Evolutionary conservation across 805 yeast species (phyloP).

Genomic region (Ogataea henricii): DNA sequence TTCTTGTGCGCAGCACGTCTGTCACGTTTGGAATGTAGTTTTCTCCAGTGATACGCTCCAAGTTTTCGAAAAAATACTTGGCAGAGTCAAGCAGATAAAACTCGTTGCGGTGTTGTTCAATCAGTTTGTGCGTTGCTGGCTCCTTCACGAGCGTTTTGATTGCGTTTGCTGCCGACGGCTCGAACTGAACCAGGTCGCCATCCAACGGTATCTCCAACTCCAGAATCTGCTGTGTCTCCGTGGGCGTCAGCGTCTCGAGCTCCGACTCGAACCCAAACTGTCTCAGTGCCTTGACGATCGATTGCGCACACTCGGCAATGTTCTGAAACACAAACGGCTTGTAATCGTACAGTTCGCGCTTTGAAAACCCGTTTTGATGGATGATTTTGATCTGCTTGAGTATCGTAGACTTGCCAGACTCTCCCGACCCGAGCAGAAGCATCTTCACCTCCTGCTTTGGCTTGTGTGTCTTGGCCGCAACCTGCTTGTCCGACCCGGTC

Average conservation of each 20-base stretch:
- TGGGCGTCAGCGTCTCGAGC: slow-evolving; percentile 34
- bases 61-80: slow-evolving; percentile 67
- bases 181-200: slow-evolving; percentile 49
- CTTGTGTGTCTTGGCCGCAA: slow-evolving; percentile 10
- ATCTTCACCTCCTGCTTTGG: slow-evolving; percentile 63
- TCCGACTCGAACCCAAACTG: slow-evolving; percentile 46
- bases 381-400: slow-evolving; percentile 80
- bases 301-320: slow-evolving; percentile 73
- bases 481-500: not conserved
- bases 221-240: slow-evolving; percentile 46
- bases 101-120: slow-evolving; percentile 61
- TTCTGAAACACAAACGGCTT: slow-evolving; percentile 80
- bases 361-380: slow-evolving; percentile 69
- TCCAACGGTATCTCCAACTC: slow-evolving; percentile 54
- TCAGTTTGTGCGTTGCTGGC: slow-evolving; percentile 57
- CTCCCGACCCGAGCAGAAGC: slow-evolving; percentile 84
- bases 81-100: slow-evolving; percentile 89
- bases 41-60: slow-evolving; percentile 58
- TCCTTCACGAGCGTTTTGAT: slow-evolving; percentile 56
- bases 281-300: slow-evolving; percentile 64
- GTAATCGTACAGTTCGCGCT: slow-evolving; percentile 72
- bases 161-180: slow-evolving; percentile 48
- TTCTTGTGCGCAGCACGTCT: slow-evolving; percentile 84
- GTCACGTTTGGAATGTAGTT: slow-evolving; percentile 71
- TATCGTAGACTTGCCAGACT: slow-evolving; percentile 78